phyloP scores from a whole-genome alignment of 306 rosid genomes.

The Psophocarpus tetragonolobus region DNA sequence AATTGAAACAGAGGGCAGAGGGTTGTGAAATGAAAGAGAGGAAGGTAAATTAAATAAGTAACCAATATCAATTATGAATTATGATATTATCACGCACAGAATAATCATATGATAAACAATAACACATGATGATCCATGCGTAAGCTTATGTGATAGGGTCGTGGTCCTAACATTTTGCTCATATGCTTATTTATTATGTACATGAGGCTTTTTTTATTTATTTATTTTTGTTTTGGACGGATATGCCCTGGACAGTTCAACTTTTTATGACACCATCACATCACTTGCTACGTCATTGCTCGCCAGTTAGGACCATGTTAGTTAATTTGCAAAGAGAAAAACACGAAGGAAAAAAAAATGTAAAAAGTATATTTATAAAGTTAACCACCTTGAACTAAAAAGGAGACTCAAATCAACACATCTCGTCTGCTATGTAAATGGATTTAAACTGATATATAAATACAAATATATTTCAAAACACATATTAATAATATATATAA shows the following conservation, averaged over 20 bases:
- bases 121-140: conserved; percentile 25
- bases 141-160: no score
- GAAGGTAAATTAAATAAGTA: not conserved
- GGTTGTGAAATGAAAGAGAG: not conserved
- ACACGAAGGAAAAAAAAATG: not conserved
- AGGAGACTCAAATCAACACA: no score
- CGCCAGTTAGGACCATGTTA: not conserved
- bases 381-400: no score
- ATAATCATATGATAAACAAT: conserved; percentile 23
- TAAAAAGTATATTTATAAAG: no score
- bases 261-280: not conserved
- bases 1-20: not conserved
- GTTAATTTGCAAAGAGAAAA: not conserved
- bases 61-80: not conserved
- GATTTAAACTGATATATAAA: no score
- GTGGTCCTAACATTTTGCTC: no score
- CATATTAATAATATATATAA: no score
- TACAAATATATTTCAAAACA: no score
- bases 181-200: no score
- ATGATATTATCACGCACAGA: no score
- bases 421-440: no score
- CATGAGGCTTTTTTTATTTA: not conserved
- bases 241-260: conserved; percentile 35
- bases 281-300: not conserved
- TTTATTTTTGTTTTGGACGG: conserved; percentile 33